phyloP scores from a whole-genome alignment of 352 stramenopile species.

The Phytophthora aleatoria region DNA sequence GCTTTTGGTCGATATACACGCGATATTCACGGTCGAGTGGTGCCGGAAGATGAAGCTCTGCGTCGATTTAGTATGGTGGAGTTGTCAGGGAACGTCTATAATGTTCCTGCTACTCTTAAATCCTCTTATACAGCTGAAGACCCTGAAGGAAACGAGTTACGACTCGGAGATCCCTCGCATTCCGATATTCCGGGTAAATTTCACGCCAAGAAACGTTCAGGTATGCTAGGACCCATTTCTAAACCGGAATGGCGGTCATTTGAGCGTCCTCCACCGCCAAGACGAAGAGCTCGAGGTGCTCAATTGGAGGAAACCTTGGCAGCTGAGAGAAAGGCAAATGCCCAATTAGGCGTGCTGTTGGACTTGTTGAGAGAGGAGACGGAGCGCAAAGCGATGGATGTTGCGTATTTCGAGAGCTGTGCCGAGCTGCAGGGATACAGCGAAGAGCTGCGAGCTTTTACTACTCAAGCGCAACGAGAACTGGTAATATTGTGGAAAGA shows the following conservation, averaged over 20 bases:
- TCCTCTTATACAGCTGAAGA: conserved; percentile 19
- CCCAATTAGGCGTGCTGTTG: conserved; percentile 47
- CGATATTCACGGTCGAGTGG: conserved; percentile 69
- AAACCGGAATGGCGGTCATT: conserved; percentile 54
- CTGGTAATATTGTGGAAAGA: conserved; percentile 44
- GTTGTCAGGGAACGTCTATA: conserved; percentile 58
- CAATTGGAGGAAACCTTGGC: conserved; percentile 73
- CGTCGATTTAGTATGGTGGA: conserved; percentile 62
- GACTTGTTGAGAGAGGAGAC: conserved; percentile 68
- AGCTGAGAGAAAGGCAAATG: conserved; percentile 49
- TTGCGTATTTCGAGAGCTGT: conserved; percentile 79
- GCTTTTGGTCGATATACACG: conserved; percentile 64
- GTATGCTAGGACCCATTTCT: conserved; percentile 68
- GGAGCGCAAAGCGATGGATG: conserved; percentile 79
- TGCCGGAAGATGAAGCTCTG: conserved; percentile 65
- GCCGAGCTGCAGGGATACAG: conserved; percentile 56
- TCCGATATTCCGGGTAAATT: conserved; percentile 36
- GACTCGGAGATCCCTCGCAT: conserved; percentile 4
- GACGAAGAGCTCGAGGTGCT: conserved; percentile 65
- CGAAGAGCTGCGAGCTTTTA: conserved; percentile 56
- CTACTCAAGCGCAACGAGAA: conserved; percentile 40
- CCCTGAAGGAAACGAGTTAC: conserved; percentile 13
- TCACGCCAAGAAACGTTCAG: conserved; percentile 67
- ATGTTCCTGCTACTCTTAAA: conserved; percentile 18
- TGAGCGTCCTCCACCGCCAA: conserved; percentile 36